These are phyloP conservation scores for Areca catechu DNA, from an alignment of 176 grass and related monocot genomes.

Conservation along the genomic window DNA sequence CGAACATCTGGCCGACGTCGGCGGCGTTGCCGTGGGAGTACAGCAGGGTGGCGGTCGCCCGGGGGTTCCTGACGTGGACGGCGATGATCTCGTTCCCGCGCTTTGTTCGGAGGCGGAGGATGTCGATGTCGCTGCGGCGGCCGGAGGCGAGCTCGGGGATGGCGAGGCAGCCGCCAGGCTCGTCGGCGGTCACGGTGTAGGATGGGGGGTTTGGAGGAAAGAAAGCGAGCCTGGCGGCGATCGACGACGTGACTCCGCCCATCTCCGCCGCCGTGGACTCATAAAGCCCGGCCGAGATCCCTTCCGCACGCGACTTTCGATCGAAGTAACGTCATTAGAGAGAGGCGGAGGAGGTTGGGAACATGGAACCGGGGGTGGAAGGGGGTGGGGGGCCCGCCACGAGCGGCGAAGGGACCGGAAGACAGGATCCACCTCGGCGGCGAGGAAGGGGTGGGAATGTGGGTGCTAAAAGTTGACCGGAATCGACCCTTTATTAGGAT, in stretches of 20 bases:
- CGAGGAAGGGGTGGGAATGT: too few relatives aligned
- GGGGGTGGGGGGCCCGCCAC: too few relatives aligned
- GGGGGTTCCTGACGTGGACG: slow-evolving; percentile 43
- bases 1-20: slow-evolving; percentile 67
- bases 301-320: too few relatives aligned
- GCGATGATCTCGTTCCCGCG: slow-evolving; percentile 63
- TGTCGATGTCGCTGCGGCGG: slow-evolving; percentile 30
- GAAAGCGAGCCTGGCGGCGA: slow-evolving; percentile 88
- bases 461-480: too few relatives aligned
- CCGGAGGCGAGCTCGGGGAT: background rate
- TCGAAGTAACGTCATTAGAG: too few relatives aligned
- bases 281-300: background rate
- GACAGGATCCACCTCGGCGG: too few relatives aligned
- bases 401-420: too few relatives aligned
- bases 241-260: slow-evolving; percentile 86
- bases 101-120: slow-evolving; percentile 49
- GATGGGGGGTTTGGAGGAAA: slow-evolving; percentile 86
- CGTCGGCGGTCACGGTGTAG: slow-evolving; percentile 56
- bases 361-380: too few relatives aligned
- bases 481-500: too few relatives aligned
- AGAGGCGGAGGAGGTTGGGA: too few relatives aligned
- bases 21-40: slow-evolving; percentile 71
- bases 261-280: slow-evolving; percentile 18
- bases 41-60: slow-evolving; percentile 50
- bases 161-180: slow-evolving; percentile 3